phyloP scores from a whole-genome alignment of 352 stramenopile genomes.

The Phytopythium chamaehyphon region DNA sequence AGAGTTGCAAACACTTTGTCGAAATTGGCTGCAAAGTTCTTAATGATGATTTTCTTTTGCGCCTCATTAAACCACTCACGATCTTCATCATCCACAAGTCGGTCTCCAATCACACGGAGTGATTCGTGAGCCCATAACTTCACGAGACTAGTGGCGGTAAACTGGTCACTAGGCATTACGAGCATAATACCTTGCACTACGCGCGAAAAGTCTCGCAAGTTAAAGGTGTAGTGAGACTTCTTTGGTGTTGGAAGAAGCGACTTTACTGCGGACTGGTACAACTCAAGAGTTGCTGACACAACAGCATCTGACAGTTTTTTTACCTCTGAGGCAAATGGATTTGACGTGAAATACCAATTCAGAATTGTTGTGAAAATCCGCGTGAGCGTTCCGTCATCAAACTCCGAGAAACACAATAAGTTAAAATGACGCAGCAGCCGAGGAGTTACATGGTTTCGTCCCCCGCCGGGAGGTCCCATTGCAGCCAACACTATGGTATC shows the following conservation, averaged over 20 bases:
- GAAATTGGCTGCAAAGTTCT: constrained; percentile 87
- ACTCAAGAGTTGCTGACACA: constrained; percentile 89
- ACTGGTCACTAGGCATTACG: constrained; percentile 76
- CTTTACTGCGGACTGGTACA: constrained; percentile 85
- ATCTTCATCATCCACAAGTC: constrained; percentile 91
- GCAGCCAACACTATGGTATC: constrained; percentile 88
- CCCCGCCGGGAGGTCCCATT: constrained; percentile 91
- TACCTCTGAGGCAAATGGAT: constrained; percentile 66
- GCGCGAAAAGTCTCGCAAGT: constrained; percentile 91
- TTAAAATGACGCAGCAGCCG: constrained; percentile 91
- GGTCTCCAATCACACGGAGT: constrained; percentile 93
- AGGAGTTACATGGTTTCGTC: constrained; percentile 89
- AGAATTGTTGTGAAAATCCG: constrained; percentile 93
- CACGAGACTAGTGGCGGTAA: constrained; percentile 77
- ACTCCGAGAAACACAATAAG: constrained; percentile 92
- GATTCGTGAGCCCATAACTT: constrained; percentile 94
- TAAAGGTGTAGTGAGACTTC: constrained; percentile 97
- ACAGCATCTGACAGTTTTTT: constrained; percentile 70
- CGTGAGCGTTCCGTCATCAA: constrained; percentile 90
- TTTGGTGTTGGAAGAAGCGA: constrained; percentile 90
- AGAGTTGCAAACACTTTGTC: constrained; percentile 83
- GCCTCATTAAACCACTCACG: constrained; percentile 90
- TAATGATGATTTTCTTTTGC: constrained; percentile 84
- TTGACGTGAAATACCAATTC: constrained; percentile 73
- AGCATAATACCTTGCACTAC: constrained; percentile 94